These are phyloP conservation scores for Saitozyma sp. DNA, from an alignment of 768 basidiomycete genomes.

Conservation along the genomic window DNA sequence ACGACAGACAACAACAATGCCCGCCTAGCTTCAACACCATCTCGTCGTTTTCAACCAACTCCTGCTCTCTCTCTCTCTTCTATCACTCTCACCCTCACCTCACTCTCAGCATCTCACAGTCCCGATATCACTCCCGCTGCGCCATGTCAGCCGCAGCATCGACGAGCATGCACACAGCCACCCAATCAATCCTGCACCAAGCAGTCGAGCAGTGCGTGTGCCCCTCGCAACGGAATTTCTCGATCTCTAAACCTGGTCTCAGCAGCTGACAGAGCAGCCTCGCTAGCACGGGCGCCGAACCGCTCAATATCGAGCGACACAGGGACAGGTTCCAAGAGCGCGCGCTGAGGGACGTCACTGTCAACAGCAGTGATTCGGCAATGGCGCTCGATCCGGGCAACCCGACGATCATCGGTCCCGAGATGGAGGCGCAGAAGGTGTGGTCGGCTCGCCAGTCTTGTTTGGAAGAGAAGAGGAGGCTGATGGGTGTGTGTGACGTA, in stretches of 20 bases:
- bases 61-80: too few species aligned
- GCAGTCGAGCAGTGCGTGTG: conserved; percentile 1
- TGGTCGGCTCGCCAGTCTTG: not conserved
- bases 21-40: too few species aligned
- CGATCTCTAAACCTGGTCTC: not conserved
- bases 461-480: too few species aligned
- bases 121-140: too few species aligned
- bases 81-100: too few species aligned
- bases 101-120: too few species aligned
- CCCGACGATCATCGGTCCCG: conserved; percentile 37
- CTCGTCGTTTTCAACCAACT: too few species aligned
- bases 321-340: conserved; percentile 38
- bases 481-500: conserved; percentile 2
- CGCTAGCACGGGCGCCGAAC: conserved; percentile 8
- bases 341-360: conserved; percentile 34
- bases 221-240: not conserved
- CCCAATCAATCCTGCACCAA: not conserved
- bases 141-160: too few species aligned
- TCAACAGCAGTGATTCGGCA: conserved; percentile 28
- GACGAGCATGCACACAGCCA: too few species aligned
- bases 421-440: conserved; percentile 46
- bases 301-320: conserved; percentile 27
- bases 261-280: conserved; percentile 3
- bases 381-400: conserved; percentile 40
- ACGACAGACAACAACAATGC: too few species aligned